Evolutionary conservation across 306 rosid genomes (phyloP).

Genomic region (Rubus parviflorus): DNA sequence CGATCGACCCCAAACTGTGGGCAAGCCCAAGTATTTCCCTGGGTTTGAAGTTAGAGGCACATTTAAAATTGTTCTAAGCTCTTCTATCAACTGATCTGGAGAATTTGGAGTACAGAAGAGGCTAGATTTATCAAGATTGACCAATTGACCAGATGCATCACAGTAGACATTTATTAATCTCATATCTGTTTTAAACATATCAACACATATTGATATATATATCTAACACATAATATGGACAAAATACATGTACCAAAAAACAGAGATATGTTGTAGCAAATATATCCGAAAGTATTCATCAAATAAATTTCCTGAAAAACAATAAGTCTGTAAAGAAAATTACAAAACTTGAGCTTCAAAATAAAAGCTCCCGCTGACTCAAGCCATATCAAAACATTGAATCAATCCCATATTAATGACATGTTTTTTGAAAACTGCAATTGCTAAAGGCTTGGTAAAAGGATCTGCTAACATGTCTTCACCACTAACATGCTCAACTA

Average conservation of each 20-base stretch:
- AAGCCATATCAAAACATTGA: not conserved
- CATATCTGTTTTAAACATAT: too few relatives aligned
- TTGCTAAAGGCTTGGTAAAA: not conserved
- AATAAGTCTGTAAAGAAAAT: too few relatives aligned
- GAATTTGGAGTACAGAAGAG: not conserved
- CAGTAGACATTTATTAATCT: not conserved
- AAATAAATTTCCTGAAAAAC: too few relatives aligned
- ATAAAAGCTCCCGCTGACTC: not conserved
- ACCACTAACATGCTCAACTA: not conserved
- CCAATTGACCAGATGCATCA: not conserved
- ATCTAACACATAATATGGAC: not conserved
- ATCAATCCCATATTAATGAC: not conserved
- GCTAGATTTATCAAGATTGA: not conserved
- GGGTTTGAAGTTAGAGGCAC: not conserved
- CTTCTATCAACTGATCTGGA: not conserved
- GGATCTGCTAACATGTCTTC: not conserved
- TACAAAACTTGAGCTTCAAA: not conserved
- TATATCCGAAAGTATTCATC: too few relatives aligned
- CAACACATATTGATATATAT: too few relatives aligned
- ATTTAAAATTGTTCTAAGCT: not conserved
- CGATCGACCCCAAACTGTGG: not conserved
- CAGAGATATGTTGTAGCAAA: too few relatives aligned
- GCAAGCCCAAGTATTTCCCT: not conserved
- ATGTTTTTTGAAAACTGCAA: not conserved
- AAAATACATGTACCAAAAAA: too few relatives aligned